Evolutionary conservation across 805 yeast genomes (phyloP).

Genomic region (Pichia heedii): DNA sequence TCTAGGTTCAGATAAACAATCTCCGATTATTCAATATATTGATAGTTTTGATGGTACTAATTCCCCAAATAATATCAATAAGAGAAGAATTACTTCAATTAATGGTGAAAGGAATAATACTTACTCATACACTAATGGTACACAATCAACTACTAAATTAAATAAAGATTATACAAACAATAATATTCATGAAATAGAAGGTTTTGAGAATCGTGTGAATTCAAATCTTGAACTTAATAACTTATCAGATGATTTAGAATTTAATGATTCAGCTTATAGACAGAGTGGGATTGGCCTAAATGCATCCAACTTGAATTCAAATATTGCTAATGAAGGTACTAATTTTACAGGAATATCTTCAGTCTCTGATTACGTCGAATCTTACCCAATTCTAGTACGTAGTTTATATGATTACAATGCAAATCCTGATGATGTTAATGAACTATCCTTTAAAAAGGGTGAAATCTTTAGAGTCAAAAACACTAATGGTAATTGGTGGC

Average conservation of each 20-base stretch:
- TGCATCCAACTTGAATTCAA: not conserved
- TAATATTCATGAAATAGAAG: constrained; percentile 9
- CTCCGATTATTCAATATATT: constrained; percentile 77
- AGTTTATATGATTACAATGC: constrained; percentile 86
- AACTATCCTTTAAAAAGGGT: constrained; percentile 81
- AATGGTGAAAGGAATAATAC: constrained; percentile 2
- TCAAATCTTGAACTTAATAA: not conserved
- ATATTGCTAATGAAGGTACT: constrained; percentile 1
- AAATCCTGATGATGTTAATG: constrained; percentile 87
- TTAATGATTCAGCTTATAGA: constrained; percentile 8
- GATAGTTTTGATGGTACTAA: constrained; percentile 33
- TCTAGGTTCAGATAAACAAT: constrained; percentile 82
- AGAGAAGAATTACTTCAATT: constrained; percentile 11
- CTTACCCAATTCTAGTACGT: constrained; percentile 73
- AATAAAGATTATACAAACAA: not conserved
- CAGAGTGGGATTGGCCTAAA: constrained; percentile 9
- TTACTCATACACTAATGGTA: not conserved
- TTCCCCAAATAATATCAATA: not conserved
- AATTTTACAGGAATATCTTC: constrained; percentile 8
- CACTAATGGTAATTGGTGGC: constrained; percentile 98
- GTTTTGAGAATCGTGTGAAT: constrained; percentile 10
- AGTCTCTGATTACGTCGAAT: constrained; percentile 14
- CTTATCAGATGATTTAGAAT: constrained; percentile 2
- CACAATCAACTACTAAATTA: constrained; percentile 6
- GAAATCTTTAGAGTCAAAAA: constrained; percentile 89